A percentile compares a stretch with the other conserved stretches of the same genome.
These are phyloP conservation scores for Neocatenulostroma microsporum DNA, from an alignment of 2,329 filamentous ascomycete species.

Conservation along the genomic window DNA sequence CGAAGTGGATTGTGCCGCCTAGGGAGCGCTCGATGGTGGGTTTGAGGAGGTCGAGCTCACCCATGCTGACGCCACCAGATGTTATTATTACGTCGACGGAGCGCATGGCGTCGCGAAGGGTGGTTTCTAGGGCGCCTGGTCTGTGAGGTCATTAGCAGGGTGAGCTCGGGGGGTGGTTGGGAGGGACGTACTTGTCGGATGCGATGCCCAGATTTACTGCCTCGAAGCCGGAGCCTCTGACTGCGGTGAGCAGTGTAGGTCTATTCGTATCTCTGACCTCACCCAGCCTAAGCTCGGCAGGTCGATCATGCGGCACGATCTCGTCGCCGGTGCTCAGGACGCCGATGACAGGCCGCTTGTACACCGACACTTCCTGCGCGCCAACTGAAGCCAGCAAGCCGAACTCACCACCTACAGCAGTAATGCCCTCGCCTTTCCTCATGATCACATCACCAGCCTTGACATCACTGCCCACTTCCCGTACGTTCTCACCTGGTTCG, in stretches of 20 bases:
- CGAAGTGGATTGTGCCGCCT: slow-evolving; percentile 91
- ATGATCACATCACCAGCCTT: slow-evolving; percentile 62
- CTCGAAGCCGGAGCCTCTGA: slow-evolving; percentile 65
- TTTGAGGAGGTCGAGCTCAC: slow-evolving; percentile 91
- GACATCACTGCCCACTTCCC: slow-evolving; percentile 86
- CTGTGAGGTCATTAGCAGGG: slow-evolving; percentile 32
- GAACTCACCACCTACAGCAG: slow-evolving; percentile 80
- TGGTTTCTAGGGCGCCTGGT: slow-evolving; percentile 64
- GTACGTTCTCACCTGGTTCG: slow-evolving; percentile 73
- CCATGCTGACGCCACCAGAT: slow-evolving; percentile 94
- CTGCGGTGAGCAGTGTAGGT: slow-evolving; percentile 74
- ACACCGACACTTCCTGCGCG: slow-evolving; percentile 61
- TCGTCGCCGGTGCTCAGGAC: slow-evolving; percentile 93
- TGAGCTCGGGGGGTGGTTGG: background rate
- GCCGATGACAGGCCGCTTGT: slow-evolving; percentile 68
- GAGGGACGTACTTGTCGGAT: slow-evolving; percentile 50
- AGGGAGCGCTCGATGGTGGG: slow-evolving; percentile 87
- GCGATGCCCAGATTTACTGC: slow-evolving; percentile 82
- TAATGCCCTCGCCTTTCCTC: slow-evolving; percentile 70
- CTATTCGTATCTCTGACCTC: slow-evolving; percentile 93
- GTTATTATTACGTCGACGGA: slow-evolving; percentile 78
- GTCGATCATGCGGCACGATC: slow-evolving; percentile 65
- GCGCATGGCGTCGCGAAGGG: slow-evolving; percentile 65
- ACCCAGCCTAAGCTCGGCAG: slow-evolving; percentile 59
- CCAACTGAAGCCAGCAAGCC: slow-evolving; percentile 84